Evolutionary conservation across 495 filamentous ascomycete genomes (phyloP).

Genomic region (Cryomyces minteri): DNA sequence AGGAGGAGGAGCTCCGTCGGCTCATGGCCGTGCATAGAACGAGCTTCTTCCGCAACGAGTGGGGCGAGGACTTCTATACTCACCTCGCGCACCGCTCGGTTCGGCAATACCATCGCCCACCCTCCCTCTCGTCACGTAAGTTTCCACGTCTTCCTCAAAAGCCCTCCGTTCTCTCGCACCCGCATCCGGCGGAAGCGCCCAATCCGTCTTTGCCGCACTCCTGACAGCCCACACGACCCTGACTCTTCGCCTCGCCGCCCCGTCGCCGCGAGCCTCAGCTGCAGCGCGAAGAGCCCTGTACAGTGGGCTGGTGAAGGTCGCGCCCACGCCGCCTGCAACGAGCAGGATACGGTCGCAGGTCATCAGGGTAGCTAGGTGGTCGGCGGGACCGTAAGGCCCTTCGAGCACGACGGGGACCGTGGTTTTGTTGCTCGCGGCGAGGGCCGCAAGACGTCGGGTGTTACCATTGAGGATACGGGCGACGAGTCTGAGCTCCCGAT

Average conservation of each 20-base stretch:
- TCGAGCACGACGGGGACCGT: conserved; percentile 29
- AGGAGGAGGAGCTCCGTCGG: conserved; percentile 39
- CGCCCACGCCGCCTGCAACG: conserved; percentile 61
- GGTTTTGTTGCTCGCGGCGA: conserved; percentile 9
- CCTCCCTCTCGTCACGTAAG: conserved; percentile 28
- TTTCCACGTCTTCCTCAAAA: conserved; percentile 27
- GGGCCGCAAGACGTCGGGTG: conserved; percentile 28
- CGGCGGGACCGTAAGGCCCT: conserved; percentile 42
- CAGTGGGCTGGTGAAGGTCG: conserved; percentile 48
- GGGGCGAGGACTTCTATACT: not conserved
- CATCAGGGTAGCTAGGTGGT: conserved; percentile 29
- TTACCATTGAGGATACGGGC: conserved; percentile 32
- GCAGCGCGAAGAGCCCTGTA: conserved; percentile 22
- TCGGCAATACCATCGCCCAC: conserved; percentile 8
- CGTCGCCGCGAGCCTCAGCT: conserved; percentile 2
- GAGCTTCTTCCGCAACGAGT: conserved; percentile 5
- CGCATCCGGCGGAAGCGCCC: conserved; percentile 25
- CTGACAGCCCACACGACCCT: conserved; percentile 44
- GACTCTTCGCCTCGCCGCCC: conserved; percentile 13
- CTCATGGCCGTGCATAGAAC: not conserved
- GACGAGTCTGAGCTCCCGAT: conserved; percentile 13
- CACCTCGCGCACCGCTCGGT: conserved; percentile 20
- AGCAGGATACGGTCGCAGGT: conserved; percentile 43
- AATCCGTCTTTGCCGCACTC: conserved; percentile 31
- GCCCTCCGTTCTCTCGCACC: conserved; percentile 5